These are phyloP conservation scores for Suillus lakei DNA, from an alignment of 768 basidiomycete species.

Conservation along the genomic window DNA sequence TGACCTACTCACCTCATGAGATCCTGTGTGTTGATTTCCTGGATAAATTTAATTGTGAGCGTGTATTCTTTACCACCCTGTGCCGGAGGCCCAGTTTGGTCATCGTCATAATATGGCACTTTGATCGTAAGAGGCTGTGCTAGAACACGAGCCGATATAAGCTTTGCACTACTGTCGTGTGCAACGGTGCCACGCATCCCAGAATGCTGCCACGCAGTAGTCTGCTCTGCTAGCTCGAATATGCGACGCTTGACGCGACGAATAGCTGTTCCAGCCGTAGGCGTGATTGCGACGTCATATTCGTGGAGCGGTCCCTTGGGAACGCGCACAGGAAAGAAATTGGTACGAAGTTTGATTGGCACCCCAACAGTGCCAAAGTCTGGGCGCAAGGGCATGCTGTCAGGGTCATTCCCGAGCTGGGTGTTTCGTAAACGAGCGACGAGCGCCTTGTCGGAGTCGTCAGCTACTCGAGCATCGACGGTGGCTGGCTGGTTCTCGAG, in stretches of 20 bases:
- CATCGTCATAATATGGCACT: conserved; percentile 51
- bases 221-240: conserved; percentile 52
- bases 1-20: conserved; percentile 40
- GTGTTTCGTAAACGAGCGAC: conserved; percentile 39
- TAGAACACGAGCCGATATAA: conserved; percentile 46
- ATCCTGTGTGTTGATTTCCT: conserved; percentile 48
- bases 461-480: conserved; percentile 56
- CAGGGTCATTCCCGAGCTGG: conserved; percentile 22
- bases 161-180: conserved; percentile 51
- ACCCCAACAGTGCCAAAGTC: conserved; percentile 49
- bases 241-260: conserved; percentile 51
- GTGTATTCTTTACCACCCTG: conserved; percentile 46
- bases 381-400: conserved; percentile 51
- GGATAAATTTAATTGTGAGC: conserved; percentile 46
- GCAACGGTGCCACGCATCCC: conserved; percentile 47
- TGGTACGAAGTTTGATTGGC: conserved; percentile 52
- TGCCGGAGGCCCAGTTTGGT: conserved; percentile 38
- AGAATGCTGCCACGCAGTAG: conserved; percentile 44
- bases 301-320: conserved; percentile 53
- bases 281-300: conserved; percentile 50
- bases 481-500: conserved; percentile 44
- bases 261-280: conserved; percentile 33
- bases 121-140: conserved; percentile 47
- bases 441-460: conserved; percentile 48
- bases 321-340: conserved; percentile 55